Conservation (phyloP, 352 stramenopile genomes). For the Pythium scleroteichum region DNA sequence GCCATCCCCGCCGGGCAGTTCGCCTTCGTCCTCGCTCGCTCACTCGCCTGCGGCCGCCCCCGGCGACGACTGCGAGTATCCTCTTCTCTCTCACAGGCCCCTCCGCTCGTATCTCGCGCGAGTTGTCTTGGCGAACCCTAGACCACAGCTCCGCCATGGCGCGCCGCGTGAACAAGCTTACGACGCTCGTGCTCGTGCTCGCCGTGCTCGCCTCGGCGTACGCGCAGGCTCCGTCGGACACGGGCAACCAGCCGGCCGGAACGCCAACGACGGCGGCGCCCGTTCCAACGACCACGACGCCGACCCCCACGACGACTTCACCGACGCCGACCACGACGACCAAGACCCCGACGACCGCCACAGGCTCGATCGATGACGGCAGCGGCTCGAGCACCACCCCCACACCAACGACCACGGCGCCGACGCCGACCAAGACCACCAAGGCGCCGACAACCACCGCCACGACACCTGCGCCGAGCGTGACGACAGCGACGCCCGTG, state of each 20-base stretch:
- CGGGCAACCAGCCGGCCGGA: constrained; percentile 9
- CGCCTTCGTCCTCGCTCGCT: background rate
- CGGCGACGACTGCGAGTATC: too few relatives aligned
- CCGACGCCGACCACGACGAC: background rate
- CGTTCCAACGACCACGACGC: constrained; percentile 1
- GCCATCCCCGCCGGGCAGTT: background rate
- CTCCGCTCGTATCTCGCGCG: background rate
- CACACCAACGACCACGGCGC: constrained; percentile 7
- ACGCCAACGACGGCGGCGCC: background rate
- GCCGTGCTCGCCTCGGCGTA: constrained; percentile 3
- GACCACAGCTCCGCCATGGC: background rate
- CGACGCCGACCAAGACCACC: constrained; percentile 18
- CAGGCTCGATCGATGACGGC: background rate
- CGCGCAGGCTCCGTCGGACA: constrained; percentile 21
- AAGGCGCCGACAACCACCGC: constrained; percentile 18
- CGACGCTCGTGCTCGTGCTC: constrained; percentile 17
- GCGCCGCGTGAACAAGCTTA: constrained; percentile 1
- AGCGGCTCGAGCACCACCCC: background rate
- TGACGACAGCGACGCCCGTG: constrained; percentile 25
- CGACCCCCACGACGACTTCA: constrained; percentile 8
- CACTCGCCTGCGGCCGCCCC: background rate
- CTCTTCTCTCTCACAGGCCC: background rate
- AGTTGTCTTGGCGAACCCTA: too few relatives aligned
- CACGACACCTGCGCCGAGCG: constrained; percentile 5
- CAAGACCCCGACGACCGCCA: background rate